Percentiles rank a stretch among this genome's conserved stretches.
phyloP scores from a whole-genome alignment of 2,329 filamentous ascomycete genomes.

The Paracoccidioides brasiliensis region DNA sequence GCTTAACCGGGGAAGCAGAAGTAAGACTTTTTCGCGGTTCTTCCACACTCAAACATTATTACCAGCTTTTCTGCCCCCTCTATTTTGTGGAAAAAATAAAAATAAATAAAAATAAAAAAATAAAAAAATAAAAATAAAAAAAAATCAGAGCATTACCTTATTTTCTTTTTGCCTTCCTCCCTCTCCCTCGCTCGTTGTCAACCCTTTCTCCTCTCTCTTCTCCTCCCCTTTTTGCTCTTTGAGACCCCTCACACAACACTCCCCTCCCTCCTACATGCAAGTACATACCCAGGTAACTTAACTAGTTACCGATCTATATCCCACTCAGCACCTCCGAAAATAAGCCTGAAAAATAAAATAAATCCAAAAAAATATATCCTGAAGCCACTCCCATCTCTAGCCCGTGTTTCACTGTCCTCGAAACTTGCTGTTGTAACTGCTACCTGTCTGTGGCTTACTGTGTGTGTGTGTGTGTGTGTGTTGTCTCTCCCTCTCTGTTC shows the following conservation, averaged over 20 bases:
- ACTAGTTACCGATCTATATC: too few relatives aligned
- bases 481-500: background rate
- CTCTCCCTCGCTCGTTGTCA: background rate
- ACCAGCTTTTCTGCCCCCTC: background rate
- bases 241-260: background rate
- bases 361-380: background rate
- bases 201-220: background rate
- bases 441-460: background rate
- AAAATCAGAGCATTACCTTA: background rate
- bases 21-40: background rate
- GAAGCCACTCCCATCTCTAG: background rate
- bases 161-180: background rate
- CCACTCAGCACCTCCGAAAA: too few relatives aligned
- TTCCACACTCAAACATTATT: background rate
- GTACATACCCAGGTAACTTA: too few relatives aligned
- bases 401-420: background rate
- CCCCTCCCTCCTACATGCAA: background rate
- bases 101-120: too few relatives aligned
- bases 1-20: background rate
- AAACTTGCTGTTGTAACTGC: slow-evolving; percentile 2
- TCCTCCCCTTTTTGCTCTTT: background rate
- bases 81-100: too few relatives aligned
- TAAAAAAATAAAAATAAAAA: too few relatives aligned
- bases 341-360: background rate
- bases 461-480: background rate